Evolutionary conservation across 345 rosid species (phyloP).

Genomic region (Citrus sp.): DNA sequence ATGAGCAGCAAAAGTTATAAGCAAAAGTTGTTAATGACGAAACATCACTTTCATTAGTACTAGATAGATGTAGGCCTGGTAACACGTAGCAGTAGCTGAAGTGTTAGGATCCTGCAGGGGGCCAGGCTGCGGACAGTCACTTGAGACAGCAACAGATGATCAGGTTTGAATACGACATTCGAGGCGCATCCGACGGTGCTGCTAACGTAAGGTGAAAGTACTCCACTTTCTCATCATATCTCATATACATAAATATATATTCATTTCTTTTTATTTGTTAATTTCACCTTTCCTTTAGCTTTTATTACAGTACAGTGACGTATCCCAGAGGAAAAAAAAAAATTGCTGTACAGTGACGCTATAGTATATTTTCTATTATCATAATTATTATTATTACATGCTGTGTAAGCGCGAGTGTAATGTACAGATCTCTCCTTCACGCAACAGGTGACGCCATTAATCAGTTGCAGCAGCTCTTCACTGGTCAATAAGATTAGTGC

Average conservation of each 20-base stretch:
- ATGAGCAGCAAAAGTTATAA: too few species aligned
- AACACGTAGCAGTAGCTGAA: neutral
- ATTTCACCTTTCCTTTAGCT: neutral
- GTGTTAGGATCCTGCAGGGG: neutral
- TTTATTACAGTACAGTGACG: neutral
- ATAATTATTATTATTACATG: too few species aligned
- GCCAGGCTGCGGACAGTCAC: neutral
- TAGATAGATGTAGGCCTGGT: neutral
- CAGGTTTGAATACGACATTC: conserved; percentile 20
- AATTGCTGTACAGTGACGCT: neutral
- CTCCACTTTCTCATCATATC: neutral
- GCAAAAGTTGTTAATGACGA: too few species aligned
- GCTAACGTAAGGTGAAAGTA: conserved; percentile 6
- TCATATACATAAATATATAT: neutral
- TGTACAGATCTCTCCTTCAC: neutral
- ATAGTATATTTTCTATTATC: neutral
- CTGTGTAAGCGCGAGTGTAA: neutral
- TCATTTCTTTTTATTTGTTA: neutral
- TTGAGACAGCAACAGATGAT: neutral
- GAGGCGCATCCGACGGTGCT: conserved; percentile 27
- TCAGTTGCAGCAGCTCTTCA: too few species aligned
- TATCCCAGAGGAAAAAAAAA: too few species aligned
- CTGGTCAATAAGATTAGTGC: too few species aligned
- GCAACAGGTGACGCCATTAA: conserved; percentile 7
- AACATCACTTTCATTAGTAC: neutral